phyloP scores from a whole-genome alignment of 257 asterid species.

The Jacaranda copaia region DNA sequence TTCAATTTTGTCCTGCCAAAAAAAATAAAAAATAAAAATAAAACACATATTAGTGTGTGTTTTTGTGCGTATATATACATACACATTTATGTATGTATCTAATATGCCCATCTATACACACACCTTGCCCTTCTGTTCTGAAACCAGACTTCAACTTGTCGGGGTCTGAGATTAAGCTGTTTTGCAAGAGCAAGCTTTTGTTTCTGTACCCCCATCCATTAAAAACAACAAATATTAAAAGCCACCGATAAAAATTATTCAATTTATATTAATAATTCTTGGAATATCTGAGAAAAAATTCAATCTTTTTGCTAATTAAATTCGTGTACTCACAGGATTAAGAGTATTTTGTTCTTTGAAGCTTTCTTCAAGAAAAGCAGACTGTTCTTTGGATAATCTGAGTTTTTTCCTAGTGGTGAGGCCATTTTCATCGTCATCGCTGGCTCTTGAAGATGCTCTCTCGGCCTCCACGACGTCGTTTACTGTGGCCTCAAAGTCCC shows the following conservation, averaged over 20 bases:
- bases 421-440: slow-evolving; percentile 67
- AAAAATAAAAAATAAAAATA: no score
- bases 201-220: slow-evolving; percentile 48
- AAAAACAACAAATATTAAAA: not conserved
- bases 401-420: slow-evolving; percentile 59
- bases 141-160: slow-evolving; percentile 90
- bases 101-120: not conserved
- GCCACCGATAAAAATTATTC: not conserved
- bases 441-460: slow-evolving; percentile 51
- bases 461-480: slow-evolving; percentile 58
- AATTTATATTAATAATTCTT: not conserved
- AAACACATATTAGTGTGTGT: slow-evolving; percentile 17
- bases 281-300: not conserved
- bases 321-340: slow-evolving; percentile 60
- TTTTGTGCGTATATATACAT: not conserved
- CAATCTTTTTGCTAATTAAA: not conserved
- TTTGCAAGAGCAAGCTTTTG: slow-evolving; percentile 75
- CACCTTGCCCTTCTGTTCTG: slow-evolving; percentile 88
- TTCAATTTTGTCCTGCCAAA: slow-evolving; percentile 57
- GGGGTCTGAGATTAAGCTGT: slow-evolving; percentile 73
- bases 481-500: slow-evolving; percentile 37
- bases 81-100: not conserved
- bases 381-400: slow-evolving; percentile 72
- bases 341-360: slow-evolving; percentile 75
- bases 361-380: slow-evolving; percentile 80